Evolutionary conservation across 768 basidiomycete species (phyloP).

Genomic region (Kwoniella shandongensis): DNA sequence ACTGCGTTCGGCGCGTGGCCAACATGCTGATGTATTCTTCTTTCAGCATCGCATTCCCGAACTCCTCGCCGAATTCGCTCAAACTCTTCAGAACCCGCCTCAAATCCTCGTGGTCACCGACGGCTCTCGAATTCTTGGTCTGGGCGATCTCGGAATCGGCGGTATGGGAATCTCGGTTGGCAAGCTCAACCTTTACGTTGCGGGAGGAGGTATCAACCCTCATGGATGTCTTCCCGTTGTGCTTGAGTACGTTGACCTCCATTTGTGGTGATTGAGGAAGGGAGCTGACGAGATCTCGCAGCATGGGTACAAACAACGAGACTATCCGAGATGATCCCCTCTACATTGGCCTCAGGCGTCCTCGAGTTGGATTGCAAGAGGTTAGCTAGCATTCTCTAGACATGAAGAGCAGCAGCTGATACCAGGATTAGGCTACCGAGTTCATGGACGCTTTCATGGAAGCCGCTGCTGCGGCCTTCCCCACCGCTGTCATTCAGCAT

Average conservation of each 20-base stretch:
- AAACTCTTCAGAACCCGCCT: constrained; percentile 48
- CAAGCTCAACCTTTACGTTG: constrained; percentile 86
- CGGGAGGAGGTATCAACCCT: constrained; percentile 69
- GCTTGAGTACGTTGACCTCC: constrained; percentile 38
- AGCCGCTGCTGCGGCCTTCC: constrained; percentile 72
- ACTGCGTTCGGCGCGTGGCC: background rate
- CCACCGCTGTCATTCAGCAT: constrained; percentile 77
- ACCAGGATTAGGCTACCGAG: constrained; percentile 59
- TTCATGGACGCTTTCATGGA: constrained; percentile 95
- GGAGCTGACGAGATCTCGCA: constrained; percentile 59
- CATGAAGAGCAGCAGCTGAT: background rate
- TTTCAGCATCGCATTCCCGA: constrained; percentile 34
- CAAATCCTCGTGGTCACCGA: constrained; percentile 91
- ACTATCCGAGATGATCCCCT: constrained; percentile 77
- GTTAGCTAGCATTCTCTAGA: constrained; percentile 6
- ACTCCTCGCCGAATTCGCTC: constrained; percentile 36
- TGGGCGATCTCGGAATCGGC: constrained; percentile 60
- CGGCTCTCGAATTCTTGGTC: constrained; percentile 85
- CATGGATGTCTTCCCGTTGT: constrained; percentile 45
- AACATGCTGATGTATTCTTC: background rate
- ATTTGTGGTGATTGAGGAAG: background rate
- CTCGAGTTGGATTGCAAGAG: constrained; percentile 33
- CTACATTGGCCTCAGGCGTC: constrained; percentile 80
- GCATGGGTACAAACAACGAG: constrained; percentile 86
- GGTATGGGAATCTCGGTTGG: constrained; percentile 69